Base-by-base conservation (phyloP, 139 green algal species). In the Prasinococcaceae sp. region DNA sequence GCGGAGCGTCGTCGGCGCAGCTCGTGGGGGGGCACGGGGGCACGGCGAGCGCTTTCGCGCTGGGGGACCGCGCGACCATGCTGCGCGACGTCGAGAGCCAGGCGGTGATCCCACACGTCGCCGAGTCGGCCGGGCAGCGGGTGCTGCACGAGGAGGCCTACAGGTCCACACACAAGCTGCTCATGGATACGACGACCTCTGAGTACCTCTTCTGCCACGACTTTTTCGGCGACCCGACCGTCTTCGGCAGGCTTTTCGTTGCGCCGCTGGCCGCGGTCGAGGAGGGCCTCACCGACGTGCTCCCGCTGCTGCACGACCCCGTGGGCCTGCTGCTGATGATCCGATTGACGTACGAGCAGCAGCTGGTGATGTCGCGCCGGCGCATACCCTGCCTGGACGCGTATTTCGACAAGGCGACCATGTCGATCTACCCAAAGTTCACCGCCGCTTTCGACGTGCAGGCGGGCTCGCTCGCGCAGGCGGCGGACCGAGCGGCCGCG, bases 311-410 rank as follows among this genome's bases (percentile, higher is more conserved):
- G 58, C 51, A 68, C 43, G 89, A 97, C 54, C 71, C 81, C 26
- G 47, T 97, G 14, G 79, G 75, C 20, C 37, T 95, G 22, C 72
- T 97, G 68, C 70, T 97, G 2, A 93, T 94, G 79, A 93, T 96
- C 52, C 74, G 85, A 22, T 74, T 97, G 30, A 95, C 87, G 57
- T 68, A 80, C 37, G 74, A 84, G 58, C 80, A 94, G 59, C 49
- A 66, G 54, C 60, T 84, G 39, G 58, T 76, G 30, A 93, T 96
- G 82, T 54, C 50, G 4, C 56, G 63, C 29, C 72, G 75, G 4
- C 58, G 80, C 25, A 67, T 92, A 17, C 83, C 88, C 17, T 84
- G 74, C 41, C 64, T 97, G 53, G 89, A 97, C 55, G 68, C 74
- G 45, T 88, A 94, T 75, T 75, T 95, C 19, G 90, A 97, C 78